phyloP scores from a whole-genome alignment of 2,329 filamentous ascomycete genomes.

The Diaporthe ampelina region DNA sequence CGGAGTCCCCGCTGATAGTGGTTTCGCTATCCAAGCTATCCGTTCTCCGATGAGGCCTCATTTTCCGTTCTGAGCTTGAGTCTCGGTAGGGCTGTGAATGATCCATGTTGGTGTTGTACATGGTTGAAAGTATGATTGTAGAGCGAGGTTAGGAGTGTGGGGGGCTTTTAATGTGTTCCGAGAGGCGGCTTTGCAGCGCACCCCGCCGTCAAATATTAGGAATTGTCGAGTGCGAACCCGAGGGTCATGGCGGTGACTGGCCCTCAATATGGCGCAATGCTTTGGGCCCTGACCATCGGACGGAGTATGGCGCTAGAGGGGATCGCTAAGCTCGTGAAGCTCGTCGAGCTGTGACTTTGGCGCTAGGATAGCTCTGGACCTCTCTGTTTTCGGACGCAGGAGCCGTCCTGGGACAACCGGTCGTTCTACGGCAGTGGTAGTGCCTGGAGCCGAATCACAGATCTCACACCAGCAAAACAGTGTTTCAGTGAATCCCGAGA shows the following conservation, averaged over 20 bases:
- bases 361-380: constrained; percentile 21
- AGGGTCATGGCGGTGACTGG: constrained; percentile 8
- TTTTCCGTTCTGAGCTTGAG: background rate
- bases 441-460: background rate
- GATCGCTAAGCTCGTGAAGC: constrained; percentile 19
- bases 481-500: background rate
- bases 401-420: background rate
- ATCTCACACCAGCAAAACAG: background rate
- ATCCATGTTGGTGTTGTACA: background rate
- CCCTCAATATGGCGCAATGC: constrained; percentile 4
- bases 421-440: background rate
- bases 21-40: constrained; percentile 37
- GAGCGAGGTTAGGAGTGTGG: background rate
- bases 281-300: constrained; percentile 21
- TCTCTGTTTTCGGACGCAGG: constrained; percentile 3
- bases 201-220: background rate
- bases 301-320: constrained; percentile 36
- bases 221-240: background rate
- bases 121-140: background rate
- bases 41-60: constrained; percentile 13
- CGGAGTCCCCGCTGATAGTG: constrained; percentile 16
- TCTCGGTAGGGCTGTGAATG: background rate
- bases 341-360: constrained; percentile 10
- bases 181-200: background rate
- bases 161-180: background rate